Evolutionary conservation across 73 alveolate species (phyloP), one percentile per base, ranked within the genome.

Genomic region (Paramecium biaurelia): DNA sequence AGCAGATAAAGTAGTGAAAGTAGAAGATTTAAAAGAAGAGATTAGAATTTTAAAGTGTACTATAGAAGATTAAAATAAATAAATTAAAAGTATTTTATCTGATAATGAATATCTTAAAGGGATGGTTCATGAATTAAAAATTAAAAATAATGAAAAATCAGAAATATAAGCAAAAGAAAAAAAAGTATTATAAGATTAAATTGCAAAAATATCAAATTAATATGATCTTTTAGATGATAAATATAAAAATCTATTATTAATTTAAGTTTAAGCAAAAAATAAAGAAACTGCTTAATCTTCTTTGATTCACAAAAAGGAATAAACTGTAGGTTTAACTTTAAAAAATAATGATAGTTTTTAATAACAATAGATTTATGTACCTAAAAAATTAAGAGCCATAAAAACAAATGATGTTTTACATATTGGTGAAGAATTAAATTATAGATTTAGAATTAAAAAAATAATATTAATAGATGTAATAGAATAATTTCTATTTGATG

Each of bases 401-500:
- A 79, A 47, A 79, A 79, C 12, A 26, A 30, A 79, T 23, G 90
- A 79, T 43, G 76, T 79, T 1, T 30, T 26, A 43, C 34, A 21
- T 23, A 79, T 47, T 11, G 90, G 90, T 20, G 47, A 30, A 30
- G 90, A 79, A 24, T 45, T 79, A 47, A 79, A 23, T 43, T 79
- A 79, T 45, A 79, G 90, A 47, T 79, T 79, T 79, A 79, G 72
- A 41, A n/a, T 79, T 3, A 79, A 79, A 14, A 42, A 79, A 34
- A 79, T 79, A 79, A 41, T 41, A 30, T 23, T 79, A 79, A 18
- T 28, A 4, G 90, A 79, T 79, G 90, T 79, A 14, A 79, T 79
- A 37, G 90, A 79, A 47, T 45, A 79, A 79, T 79, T 15, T 45
- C 49, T 79, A 9, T 79, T 79, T 79, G 90, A 79, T 79, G 90